Conservation (phyloP, 371 early-diverging fungal genomes). For the Circinella minor region DNA sequence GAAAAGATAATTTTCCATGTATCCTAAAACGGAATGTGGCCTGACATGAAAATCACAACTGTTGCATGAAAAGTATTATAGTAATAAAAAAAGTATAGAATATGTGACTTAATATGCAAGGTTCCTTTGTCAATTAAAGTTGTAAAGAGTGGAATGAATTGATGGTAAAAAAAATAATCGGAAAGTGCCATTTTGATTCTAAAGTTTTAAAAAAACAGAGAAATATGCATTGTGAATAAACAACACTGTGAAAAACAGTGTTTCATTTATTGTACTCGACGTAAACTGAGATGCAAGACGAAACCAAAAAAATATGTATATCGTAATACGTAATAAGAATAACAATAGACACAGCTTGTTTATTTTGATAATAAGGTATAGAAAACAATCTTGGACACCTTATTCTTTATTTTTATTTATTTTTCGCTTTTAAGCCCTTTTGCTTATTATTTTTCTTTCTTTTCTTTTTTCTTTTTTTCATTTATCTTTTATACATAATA, state of each 20-base stretch:
- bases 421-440: not conserved
- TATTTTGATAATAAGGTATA: not conserved
- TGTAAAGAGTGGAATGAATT: too few relatives aligned
- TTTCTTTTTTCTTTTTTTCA: not conserved
- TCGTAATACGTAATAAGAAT: not conserved
- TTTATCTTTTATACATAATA: not conserved
- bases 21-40: too few relatives aligned
- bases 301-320: not conserved
- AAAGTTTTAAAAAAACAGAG: too few relatives aligned
- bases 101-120: too few relatives aligned
- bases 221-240: not conserved
- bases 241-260: not conserved
- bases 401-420: not conserved
- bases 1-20: too few relatives aligned
- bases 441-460: conserved; percentile 9
- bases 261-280: not conserved
- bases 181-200: too few relatives aligned
- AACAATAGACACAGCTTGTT: not conserved
- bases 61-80: too few relatives aligned
- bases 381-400: too few relatives aligned
- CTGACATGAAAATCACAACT: too few relatives aligned
- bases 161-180: too few relatives aligned
- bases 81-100: too few relatives aligned
- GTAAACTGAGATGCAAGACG: not conserved
- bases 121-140: too few relatives aligned